These are phyloP conservation scores for Trichaptum fuscoviolaceum DNA, from an alignment of 768 basidiomycete genomes.

Conservation along the genomic window DNA sequence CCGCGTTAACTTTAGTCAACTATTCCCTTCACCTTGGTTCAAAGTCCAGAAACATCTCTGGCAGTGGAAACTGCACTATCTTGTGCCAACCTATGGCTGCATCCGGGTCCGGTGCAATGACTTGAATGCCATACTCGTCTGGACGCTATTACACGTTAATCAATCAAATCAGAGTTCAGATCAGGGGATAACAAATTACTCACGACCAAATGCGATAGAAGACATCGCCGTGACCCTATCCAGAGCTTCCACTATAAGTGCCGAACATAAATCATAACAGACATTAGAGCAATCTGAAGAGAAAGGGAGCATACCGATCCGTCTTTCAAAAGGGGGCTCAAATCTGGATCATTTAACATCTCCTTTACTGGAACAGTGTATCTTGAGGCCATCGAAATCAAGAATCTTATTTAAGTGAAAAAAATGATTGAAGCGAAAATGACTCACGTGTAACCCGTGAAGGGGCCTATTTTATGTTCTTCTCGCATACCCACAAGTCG, in stretches of 20 bases:
- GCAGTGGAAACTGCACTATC: neutral
- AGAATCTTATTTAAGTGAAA: neutral
- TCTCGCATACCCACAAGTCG: slow-evolving; percentile 17
- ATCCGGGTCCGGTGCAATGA: neutral
- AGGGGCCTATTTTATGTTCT: neutral
- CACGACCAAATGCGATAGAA: neutral
- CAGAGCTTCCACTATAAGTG: neutral
- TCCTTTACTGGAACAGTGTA: neutral
- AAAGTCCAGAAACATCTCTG: neutral
- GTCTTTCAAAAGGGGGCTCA: neutral
- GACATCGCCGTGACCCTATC: neutral
- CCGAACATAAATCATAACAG: neutral
- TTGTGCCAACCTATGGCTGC: neutral
- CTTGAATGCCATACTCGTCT: neutral
- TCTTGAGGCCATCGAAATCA: neutral
- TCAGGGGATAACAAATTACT: neutral
- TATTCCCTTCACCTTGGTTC: neutral
- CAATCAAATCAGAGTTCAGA: neutral
- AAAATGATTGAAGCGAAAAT: neutral
- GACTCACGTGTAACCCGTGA: neutral
- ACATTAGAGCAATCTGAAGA: neutral
- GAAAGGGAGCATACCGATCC: neutral
- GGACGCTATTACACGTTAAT: neutral
- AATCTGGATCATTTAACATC: neutral
- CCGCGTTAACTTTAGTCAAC: no score